Evolutionary conservation across 371 early-diverging fungal genomes (phyloP).

Genomic region (Mucor racemosus): DNA sequence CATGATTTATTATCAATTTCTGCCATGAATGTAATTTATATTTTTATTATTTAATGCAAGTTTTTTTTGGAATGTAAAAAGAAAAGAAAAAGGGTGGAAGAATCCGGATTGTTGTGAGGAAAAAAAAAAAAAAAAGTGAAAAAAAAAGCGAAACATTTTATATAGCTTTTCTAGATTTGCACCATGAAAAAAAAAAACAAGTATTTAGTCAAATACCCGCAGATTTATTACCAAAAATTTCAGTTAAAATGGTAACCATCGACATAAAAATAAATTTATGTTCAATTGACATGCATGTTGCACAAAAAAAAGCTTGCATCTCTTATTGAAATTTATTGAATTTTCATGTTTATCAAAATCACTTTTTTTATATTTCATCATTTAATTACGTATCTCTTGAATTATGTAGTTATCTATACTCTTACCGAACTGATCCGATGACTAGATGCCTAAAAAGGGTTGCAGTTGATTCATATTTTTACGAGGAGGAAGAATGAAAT

Average conservation of each 20-base stretch:
- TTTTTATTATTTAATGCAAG: neutral
- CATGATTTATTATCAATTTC: constrained; percentile 59
- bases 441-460: neutral
- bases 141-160: constrained; percentile 3
- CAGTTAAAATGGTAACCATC: neutral
- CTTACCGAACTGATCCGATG: neutral
- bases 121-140: neutral
- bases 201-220: neutral
- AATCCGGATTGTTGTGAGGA: neutral
- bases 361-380: no score
- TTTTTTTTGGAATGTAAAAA: neutral
- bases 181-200: neutral
- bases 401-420: neutral
- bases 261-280: neutral
- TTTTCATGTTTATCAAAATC: neutral
- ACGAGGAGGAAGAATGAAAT: neutral
- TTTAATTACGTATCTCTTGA: neutral
- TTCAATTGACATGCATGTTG: neutral
- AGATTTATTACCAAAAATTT: neutral
- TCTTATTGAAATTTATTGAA: neutral
- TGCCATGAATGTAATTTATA: neutral
- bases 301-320: neutral
- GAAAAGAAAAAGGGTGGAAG: neutral
- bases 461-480: neutral
- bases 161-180: neutral